Base-by-base conservation (phyloP, 805 yeast genomes). In the Kluyveromyces starmeri region DNA sequence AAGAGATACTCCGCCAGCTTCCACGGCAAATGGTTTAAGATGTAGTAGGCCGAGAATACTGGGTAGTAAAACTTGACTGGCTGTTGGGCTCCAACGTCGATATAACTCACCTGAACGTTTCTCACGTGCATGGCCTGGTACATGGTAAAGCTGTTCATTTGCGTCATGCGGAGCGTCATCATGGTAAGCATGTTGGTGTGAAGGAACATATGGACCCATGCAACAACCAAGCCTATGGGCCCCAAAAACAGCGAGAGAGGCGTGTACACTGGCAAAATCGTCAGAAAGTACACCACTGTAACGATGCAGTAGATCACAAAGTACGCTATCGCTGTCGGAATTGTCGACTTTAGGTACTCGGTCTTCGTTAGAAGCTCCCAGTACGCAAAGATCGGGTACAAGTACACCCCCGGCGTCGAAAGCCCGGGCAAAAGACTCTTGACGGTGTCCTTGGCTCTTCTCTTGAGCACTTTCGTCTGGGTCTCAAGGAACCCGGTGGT, bases 11-110 rank as follows among this genome's bases (percentile, higher is more conserved):
- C 46, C 5, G 40, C 4, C 7, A 42, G 7, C 37, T 51, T 50
- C 41, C 46, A 37, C 17, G 59, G 59, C 18, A 56, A 34, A 41
- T 53, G 42, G 36, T 46, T 44, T 8, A 45, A 22, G 59, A 59
- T 54, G 36, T 47, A 56, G 41, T 52, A 53, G 15, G 27, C 25
- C 10, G 56, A 37, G 18, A 35, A 38, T 2, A 47, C 15, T 8
- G 61, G 58, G 15, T 48, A 47, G 38, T 52, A 55, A 35, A 44
- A 53, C 40, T 46, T 53, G 17, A 48, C 36, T 5, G 59, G 55
- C 29, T 13, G 29, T 19, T 20, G 33, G 11, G 22, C 16, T 10
- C n/a, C 32, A 4, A 37, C 42, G 24, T 35, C 32, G 19, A 37
- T 38, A 43, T 37, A 37, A 20, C 35, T 35, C 12, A 34, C 34